Percentiles rank a stretch among this genome's conserved stretches.
Conservation (phyloP, 2,329 filamentous ascomycete genomes). For the Exserohilum rostratum region DNA sequence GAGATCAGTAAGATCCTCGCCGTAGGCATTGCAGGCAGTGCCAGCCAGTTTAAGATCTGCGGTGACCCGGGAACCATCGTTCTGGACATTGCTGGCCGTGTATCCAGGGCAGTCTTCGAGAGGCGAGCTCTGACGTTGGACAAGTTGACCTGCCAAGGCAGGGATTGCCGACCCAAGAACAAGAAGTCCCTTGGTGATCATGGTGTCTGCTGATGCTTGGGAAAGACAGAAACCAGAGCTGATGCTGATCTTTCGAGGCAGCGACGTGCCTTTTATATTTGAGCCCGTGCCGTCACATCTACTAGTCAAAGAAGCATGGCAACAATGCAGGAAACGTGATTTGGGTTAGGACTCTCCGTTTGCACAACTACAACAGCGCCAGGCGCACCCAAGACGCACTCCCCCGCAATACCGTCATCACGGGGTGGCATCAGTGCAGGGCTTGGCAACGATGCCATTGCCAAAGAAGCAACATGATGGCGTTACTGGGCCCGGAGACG, state of each 20-base stretch:
- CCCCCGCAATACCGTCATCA: slow-evolving; percentile 29
- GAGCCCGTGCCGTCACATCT: neutral
- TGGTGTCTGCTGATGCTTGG: slow-evolving; percentile 20
- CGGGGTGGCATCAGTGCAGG: slow-evolving; percentile 4
- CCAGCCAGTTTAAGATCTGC: slow-evolving; percentile 74
- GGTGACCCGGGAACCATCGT: slow-evolving; percentile 62
- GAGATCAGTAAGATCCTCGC: slow-evolving; percentile 61
- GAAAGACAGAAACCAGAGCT: slow-evolving; percentile 4
- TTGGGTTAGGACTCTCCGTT: slow-evolving; percentile 8
- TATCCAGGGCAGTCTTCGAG: slow-evolving; percentile 67
- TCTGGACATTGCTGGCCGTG: slow-evolving; percentile 63
- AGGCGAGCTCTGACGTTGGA: slow-evolving; percentile 26
- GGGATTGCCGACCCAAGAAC: slow-evolving; percentile 30
- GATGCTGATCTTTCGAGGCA: slow-evolving; percentile 6
- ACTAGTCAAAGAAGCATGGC: slow-evolving; percentile 1
- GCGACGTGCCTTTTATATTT: slow-evolving; percentile 16
- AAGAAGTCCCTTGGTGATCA: slow-evolving; percentile 32
- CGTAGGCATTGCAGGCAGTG: slow-evolving; percentile 65
- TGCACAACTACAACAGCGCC: slow-evolving; percentile 12
- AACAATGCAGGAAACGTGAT: slow-evolving; percentile 5
- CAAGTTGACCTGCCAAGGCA: slow-evolving; percentile 23
- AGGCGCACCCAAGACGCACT: slow-evolving; percentile 24
- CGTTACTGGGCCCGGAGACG: slow-evolving; percentile 7
- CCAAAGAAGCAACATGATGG: slow-evolving; percentile 20
- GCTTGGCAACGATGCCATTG: slow-evolving; percentile 23